phyloP scores from a whole-genome alignment of 805 yeast genomes.

The Brettanomyces sp. region DNA sequence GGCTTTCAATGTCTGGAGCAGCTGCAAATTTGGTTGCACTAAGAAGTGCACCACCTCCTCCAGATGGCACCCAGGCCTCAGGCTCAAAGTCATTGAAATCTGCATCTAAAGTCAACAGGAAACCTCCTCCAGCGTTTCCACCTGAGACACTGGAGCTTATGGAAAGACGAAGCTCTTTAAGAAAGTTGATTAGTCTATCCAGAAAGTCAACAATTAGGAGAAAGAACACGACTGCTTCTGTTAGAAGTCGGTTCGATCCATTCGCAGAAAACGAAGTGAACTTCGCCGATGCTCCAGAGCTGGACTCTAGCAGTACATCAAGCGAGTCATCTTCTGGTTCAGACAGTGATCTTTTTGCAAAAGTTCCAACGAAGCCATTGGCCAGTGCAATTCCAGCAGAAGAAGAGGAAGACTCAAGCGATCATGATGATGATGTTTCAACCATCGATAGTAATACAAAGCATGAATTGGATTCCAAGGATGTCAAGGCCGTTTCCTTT shows the following conservation, averaged over 20 bases:
- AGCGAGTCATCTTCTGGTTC: constrained; percentile 26
- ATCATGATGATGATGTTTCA: not conserved
- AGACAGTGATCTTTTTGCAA: constrained; percentile 57
- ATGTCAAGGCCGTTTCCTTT: too few species aligned
- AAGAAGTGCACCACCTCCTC: constrained; percentile 19
- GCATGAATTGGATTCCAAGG: too few species aligned
- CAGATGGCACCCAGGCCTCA: not conserved
- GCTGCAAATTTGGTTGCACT: constrained; percentile 34
- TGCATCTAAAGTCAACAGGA: constrained; percentile 4
- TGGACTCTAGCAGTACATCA: constrained; percentile 30
- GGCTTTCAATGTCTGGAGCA: constrained; percentile 32
- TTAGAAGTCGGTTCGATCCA: constrained; percentile 28
- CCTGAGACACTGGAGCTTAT: constrained; percentile 3
- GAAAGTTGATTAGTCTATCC: constrained; percentile 3
- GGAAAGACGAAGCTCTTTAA: constrained; percentile 3
- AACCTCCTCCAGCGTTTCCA: constrained; percentile 17
- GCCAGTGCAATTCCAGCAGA: not conserved
- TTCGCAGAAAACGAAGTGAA: constrained; percentile 65
- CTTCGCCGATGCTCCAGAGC: constrained; percentile 63
- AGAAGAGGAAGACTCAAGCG: not conserved
- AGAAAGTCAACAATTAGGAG: constrained; percentile 11
- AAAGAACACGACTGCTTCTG: constrained; percentile 1
- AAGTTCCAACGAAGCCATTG: constrained; percentile 22
- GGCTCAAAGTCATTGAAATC: too few species aligned
- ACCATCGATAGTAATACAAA: not conserved